These are phyloP conservation scores for Leptosphaerulina australis DNA, from an alignment of 2,329 filamentous ascomycete species.

Conservation along the genomic window DNA sequence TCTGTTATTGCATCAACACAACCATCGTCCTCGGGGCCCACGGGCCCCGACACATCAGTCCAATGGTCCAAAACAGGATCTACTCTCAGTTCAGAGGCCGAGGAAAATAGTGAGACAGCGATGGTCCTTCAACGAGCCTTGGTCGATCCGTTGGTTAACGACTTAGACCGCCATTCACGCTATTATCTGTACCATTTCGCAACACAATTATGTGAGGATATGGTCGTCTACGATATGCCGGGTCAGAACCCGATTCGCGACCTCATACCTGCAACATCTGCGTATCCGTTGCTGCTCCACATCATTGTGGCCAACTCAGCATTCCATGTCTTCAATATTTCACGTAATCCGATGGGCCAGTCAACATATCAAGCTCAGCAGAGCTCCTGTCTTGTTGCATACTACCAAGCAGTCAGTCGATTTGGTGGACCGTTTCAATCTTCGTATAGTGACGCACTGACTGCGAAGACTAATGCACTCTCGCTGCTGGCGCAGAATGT, in stretches of 20 bases:
- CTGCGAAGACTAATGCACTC: slow-evolving; percentile 57
- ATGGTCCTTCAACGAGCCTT: slow-evolving; percentile 51
- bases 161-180: slow-evolving; percentile 55
- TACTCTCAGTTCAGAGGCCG: slow-evolving; percentile 10
- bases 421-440: slow-evolving; percentile 45
- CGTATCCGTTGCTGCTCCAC: slow-evolving; percentile 54
- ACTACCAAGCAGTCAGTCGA: slow-evolving; percentile 48
- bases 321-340: slow-evolving; percentile 54
- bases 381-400: slow-evolving; percentile 41
- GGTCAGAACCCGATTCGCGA: slow-evolving; percentile 57
- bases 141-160: slow-evolving; percentile 62
- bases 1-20: slow-evolving; percentile 14
- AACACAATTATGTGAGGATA: slow-evolving; percentile 60
- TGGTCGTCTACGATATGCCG: slow-evolving; percentile 56
- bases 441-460: slow-evolving; percentile 47
- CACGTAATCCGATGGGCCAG: slow-evolving; percentile 43
- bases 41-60: not conserved
- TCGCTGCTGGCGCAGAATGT: slow-evolving; percentile 49
- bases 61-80: not conserved
- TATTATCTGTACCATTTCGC: slow-evolving; percentile 58
- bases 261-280: slow-evolving; percentile 53
- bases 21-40: slow-evolving; percentile 1
- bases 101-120: slow-evolving; percentile 18
- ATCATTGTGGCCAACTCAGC: slow-evolving; percentile 57
- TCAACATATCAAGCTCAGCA: slow-evolving; percentile 41